Base-by-base conservation (phyloP, 2,329 filamentous ascomycete genomes). In the Pseudocercospora fijiensis region DNA sequence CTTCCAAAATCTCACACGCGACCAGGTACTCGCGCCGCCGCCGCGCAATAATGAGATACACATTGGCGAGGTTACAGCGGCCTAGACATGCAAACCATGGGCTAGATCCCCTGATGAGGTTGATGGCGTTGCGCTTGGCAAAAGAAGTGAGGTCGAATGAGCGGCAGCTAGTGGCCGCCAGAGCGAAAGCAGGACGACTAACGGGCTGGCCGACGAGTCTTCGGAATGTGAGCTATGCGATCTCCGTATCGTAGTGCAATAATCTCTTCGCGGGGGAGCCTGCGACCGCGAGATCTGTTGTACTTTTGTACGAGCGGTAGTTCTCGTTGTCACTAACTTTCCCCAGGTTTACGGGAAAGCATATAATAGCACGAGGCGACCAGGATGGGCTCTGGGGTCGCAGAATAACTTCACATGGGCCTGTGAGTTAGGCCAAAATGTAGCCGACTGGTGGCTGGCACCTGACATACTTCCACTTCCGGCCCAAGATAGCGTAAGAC, bases 131-230 rank as follows among this genome's bases (percentile, higher is more conserved):
- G 49, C 49, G 49, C 49, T 53, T 53, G 49, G 16, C 22, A 20
- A 41, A 56, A 26, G 53, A 56, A 56, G 53, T 56, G 53, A 56
- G 20, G 53, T 56, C 53, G 53, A 56, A 18, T 41, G 53, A 33
- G 53, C 53, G 52, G 52, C 26, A 11, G 30, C 52, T 37, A 37
- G 27, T 18, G 28, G 53, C 53, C 24, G 22, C 28, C 16, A 33
- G 18, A 18, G 22, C 28, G 27, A 20, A 11, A 33, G 20, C 4
- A 37, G 28, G 16, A 37, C 16, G 49, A 28, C 18, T 28, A 26
- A 28, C 49, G 49, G 53, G 18, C n/a, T 33, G 53, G 28, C 53
- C 53, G 53, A 56, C n/a, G 28, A 55, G 53, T 20, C 53, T 37
- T 56, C 18, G 30, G n/a, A 18, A 30, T 53, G 49, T 10, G 16